Conservation (phyloP, 1,139 yeast species). For the Lizanozyma gosingica region DNA sequence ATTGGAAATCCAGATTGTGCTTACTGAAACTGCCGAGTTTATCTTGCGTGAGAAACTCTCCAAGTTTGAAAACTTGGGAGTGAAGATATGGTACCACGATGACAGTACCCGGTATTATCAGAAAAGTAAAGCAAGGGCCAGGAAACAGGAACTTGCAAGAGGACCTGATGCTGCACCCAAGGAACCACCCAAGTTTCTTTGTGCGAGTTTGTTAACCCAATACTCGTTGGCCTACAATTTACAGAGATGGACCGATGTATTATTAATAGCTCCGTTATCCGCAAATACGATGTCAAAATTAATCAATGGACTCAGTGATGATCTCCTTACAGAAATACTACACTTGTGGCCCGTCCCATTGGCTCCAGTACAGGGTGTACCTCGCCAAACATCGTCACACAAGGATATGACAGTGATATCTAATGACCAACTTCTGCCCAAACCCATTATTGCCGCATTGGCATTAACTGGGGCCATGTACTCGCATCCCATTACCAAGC, state of each 20-base stretch:
- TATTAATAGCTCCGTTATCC: slow-evolving; percentile 22
- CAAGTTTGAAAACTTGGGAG: slow-evolving; percentile 18
- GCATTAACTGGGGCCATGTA: slow-evolving; percentile 23
- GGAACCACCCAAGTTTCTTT: not conserved
- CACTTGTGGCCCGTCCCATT: slow-evolving; percentile 19
- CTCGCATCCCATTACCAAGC: slow-evolving; percentile 21
- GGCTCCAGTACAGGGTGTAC: not conserved
- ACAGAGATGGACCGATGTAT: slow-evolving; percentile 25
- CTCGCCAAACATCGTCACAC: slow-evolving; percentile 1
- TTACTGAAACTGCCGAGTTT: slow-evolving; percentile 21
- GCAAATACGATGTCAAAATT: slow-evolving; percentile 24
- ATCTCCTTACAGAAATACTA: slow-evolving; percentile 18
- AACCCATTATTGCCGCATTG: slow-evolving; percentile 20
- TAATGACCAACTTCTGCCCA: slow-evolving; percentile 13
- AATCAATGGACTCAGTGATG: slow-evolving; percentile 20
- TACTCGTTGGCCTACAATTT: slow-evolving; percentile 15
- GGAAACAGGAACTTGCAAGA: not conserved
- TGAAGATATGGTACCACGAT: slow-evolving; percentile 21
- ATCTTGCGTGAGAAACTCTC: slow-evolving; percentile 17
- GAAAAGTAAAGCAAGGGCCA: not conserved
- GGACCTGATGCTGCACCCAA: not conserved
- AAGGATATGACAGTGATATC: slow-evolving; percentile 13
- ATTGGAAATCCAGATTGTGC: slow-evolving; percentile 19
- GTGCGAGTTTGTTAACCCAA: slow-evolving; percentile 9
- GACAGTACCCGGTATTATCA: slow-evolving; percentile 7